A percentile compares a stretch with the other conserved stretches of the same genome.
phyloP scores from a whole-genome alignment of 2,329 filamentous ascomycete species.

The Aspergillus sp. region DNA sequence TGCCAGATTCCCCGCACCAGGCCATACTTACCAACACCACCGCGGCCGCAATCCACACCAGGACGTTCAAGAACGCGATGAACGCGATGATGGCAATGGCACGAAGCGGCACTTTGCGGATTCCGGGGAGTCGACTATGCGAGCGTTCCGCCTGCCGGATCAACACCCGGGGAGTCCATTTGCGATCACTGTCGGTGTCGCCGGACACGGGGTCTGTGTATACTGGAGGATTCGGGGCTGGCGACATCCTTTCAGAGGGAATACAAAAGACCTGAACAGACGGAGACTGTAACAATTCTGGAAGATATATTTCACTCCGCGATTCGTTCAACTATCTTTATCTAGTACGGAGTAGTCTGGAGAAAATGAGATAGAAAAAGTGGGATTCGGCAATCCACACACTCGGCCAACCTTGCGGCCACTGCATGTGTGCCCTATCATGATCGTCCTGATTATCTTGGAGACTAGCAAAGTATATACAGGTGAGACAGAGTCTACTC shows the following conservation, averaged over 20 bases:
- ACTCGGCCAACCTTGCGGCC: no score
- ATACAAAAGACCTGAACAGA: background rate
- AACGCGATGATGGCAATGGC: slow-evolving; percentile 51
- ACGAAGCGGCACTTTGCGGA: slow-evolving; percentile 49
- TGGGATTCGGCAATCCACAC: no score
- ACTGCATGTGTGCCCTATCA: no score
- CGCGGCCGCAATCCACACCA: slow-evolving; percentile 52
- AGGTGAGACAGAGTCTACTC: no score
- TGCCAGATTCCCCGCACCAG: background rate
- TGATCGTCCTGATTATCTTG: no score
- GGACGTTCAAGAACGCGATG: slow-evolving; percentile 46
- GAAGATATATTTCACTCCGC: no score
- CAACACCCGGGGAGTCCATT: slow-evolving; percentile 24
- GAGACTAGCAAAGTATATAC: no score
- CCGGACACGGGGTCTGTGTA: background rate
- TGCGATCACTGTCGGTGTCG: slow-evolving; percentile 8
- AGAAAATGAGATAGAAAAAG: no score
- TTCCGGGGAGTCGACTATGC: slow-evolving; percentile 46
- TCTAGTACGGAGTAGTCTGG: no score
- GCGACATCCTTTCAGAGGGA: no score
- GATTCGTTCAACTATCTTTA: no score
- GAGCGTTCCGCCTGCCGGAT: slow-evolving; percentile 36
- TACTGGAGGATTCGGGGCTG: background rate
- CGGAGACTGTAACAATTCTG: background rate
- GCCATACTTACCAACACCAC: slow-evolving; percentile 45